Evolutionary conservation across 1,284 basidiomycete species (phyloP).

Genomic region (Rhodotorula sp.): DNA sequence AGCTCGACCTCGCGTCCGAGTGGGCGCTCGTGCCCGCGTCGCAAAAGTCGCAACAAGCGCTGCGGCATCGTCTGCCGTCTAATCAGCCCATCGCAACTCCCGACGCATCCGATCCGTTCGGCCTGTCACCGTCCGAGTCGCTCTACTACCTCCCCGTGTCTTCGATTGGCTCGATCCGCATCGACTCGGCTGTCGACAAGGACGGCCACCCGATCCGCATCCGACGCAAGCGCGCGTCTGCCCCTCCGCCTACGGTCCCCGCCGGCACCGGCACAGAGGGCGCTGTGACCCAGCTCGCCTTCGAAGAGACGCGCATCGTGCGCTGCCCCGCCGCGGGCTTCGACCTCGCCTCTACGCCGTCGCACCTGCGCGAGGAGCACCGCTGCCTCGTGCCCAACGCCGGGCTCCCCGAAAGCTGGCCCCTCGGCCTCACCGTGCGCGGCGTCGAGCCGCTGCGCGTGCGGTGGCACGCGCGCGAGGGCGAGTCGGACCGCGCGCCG

Average conservation of each 20-base stretch:
- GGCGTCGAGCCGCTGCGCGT: conserved; percentile 26
- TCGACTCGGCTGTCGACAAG: conserved; percentile 72
- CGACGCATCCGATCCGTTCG: conserved; percentile 46
- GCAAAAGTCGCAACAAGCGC: conserved; percentile 41
- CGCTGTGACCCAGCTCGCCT: conserved; percentile 39
- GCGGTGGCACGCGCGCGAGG: conserved; percentile 17
- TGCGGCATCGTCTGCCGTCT: conserved; percentile 26
- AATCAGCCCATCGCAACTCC: conserved; percentile 38
- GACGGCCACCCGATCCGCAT: conserved; percentile 65
- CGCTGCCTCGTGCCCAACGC: conserved; percentile 20
- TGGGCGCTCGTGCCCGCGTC: conserved; percentile 18
- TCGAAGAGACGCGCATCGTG: conserved; percentile 70
- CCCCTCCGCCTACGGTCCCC: not conserved
- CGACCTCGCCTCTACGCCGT: conserved; percentile 43
- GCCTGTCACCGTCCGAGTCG: conserved; percentile 69
- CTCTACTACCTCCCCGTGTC: conserved; percentile 70
- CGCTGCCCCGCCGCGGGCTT: conserved; percentile 79
- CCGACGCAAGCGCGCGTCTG: conserved; percentile 47
- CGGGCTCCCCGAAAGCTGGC: conserved; percentile 9
- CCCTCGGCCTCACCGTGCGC: conserved; percentile 26
- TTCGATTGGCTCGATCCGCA: conserved; percentile 68
- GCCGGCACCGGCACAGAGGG: not conserved
- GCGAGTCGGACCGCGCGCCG: conserved; percentile 8
- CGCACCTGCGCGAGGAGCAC: conserved; percentile 15
- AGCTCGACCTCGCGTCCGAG: conserved; percentile 52